phyloP scores from a whole-genome alignment of 2,329 filamentous ascomycete genomes.

The Epichloe scottii region DNA sequence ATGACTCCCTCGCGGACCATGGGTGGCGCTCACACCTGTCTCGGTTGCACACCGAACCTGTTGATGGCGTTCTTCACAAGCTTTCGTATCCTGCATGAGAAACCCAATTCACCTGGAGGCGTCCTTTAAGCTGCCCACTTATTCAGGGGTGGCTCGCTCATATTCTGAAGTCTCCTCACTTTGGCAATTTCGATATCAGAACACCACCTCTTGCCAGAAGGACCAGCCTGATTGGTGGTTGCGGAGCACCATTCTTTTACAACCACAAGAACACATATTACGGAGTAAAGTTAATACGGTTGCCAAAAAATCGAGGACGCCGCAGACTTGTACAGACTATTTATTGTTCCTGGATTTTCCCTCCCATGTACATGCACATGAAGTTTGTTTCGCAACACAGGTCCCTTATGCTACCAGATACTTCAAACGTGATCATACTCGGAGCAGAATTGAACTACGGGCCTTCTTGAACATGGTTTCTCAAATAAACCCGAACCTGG shows the following conservation, averaged over 20 bases:
- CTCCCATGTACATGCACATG: neutral
- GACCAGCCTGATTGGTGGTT: neutral
- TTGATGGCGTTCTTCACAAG: neutral
- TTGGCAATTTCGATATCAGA: no score
- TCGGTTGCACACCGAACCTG: neutral
- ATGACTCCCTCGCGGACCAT: neutral
- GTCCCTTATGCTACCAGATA: neutral
- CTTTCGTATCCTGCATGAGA: neutral
- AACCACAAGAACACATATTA: no score
- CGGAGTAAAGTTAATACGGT: no score
- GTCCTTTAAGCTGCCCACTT: neutral
- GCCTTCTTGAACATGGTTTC: neutral
- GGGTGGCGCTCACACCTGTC: neutral
- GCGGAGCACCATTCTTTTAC: neutral
- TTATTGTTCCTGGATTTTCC: no score
- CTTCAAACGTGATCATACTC: conserved; percentile 1
- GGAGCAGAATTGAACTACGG: neutral
- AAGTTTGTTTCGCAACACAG: neutral
- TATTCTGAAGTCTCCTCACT: neutral
- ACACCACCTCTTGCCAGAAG: neutral
- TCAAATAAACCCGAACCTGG: neutral
- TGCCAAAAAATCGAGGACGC: no score
- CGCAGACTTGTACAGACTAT: no score
- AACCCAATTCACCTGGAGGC: neutral
- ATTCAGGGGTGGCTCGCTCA: neutral